These are phyloP conservation scores for Eruca vesicaria DNA, from an alignment of 441 rosid genomes.

Conservation along the genomic window DNA sequence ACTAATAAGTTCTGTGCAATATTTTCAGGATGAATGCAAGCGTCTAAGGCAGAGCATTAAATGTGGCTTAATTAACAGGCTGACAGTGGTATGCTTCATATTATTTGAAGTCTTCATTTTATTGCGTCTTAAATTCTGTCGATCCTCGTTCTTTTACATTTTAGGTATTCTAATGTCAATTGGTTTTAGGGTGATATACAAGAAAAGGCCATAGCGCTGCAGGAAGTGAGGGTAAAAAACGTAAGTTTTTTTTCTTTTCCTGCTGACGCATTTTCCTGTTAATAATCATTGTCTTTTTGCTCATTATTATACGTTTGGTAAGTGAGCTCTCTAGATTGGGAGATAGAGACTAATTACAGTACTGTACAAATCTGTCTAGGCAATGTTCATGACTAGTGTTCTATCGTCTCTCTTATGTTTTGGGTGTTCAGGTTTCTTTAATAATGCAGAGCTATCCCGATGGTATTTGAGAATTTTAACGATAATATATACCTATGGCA, in stretches of 20 bases:
- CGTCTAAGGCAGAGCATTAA: slow-evolving; percentile 96
- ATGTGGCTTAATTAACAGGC: slow-evolving; percentile 79
- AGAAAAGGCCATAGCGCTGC: slow-evolving; percentile 86
- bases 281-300: not conserved
- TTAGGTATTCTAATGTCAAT: slow-evolving; percentile 31
- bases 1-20: not conserved
- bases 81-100: slow-evolving; percentile 69
- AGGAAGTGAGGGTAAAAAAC: slow-evolving; percentile 88
- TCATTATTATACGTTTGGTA: slow-evolving; percentile 4
- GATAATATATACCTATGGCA: not conserved
- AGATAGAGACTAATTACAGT: not conserved
- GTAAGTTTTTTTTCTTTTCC: slow-evolving; percentile 46
- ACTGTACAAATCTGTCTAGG: not conserved
- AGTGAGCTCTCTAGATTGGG: slow-evolving; percentile 4
- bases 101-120: slow-evolving; percentile 3
- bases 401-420: slow-evolving; percentile 11
- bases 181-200: slow-evolving; percentile 81
- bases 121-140: not conserved
- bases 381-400: slow-evolving; percentile 15
- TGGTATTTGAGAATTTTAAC: not conserved
- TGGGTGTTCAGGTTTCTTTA: not conserved
- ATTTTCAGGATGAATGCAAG: slow-evolving; percentile 90
- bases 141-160: not conserved
- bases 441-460: not conserved
- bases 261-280: not conserved